Conservation (phyloP, 176 grass and related monocot genomes). For the Oryza punctata region DNA sequence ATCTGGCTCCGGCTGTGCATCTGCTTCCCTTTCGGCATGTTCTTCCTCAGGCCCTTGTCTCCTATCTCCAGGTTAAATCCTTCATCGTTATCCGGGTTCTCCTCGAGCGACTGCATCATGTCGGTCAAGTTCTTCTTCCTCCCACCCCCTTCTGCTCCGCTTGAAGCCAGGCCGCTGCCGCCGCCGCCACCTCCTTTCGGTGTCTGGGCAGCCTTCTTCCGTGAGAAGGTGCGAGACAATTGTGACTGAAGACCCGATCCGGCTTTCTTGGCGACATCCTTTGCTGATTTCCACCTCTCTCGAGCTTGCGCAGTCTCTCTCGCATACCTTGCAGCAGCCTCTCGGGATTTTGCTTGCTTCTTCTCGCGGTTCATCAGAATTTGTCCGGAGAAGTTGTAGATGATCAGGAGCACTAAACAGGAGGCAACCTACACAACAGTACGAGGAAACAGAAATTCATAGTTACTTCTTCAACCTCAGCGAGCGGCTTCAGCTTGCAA, state of each 20-base stretch:
- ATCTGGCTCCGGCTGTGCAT: conserved; percentile 93
- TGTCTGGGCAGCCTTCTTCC: conserved; percentile 45
- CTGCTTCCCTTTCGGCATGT: conserved; percentile 61
- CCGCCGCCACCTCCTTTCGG: conserved; percentile 5
- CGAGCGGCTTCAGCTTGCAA: background rate
- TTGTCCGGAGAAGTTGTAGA: conserved; percentile 98
- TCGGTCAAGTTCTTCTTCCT: conserved; percentile 62
- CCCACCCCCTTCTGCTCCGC: conserved; percentile 36
- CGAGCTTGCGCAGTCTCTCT: conserved; percentile 76
- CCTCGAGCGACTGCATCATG: conserved; percentile 61
- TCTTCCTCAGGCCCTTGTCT: conserved; percentile 71
- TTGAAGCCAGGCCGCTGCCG: background rate
- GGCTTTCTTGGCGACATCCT: conserved; percentile 81
- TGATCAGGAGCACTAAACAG: conserved; percentile 71
- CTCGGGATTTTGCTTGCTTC: conserved; percentile 88
- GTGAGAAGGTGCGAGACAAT: conserved; percentile 83
- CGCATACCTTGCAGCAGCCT: conserved; percentile 78
- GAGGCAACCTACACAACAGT: conserved; percentile 55
- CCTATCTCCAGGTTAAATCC: conserved; percentile 77
- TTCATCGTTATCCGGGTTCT: conserved; percentile 60
- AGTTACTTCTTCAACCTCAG: conserved; percentile 8
- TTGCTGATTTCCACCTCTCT: conserved; percentile 83
- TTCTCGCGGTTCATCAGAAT: conserved; percentile 84
- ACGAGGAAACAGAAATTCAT: background rate
- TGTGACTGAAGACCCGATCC: conserved; percentile 65